These are phyloP conservation scores for Beauveria varroae DNA, from an alignment of 2,329 filamentous ascomycete species.

Conservation along the genomic window DNA sequence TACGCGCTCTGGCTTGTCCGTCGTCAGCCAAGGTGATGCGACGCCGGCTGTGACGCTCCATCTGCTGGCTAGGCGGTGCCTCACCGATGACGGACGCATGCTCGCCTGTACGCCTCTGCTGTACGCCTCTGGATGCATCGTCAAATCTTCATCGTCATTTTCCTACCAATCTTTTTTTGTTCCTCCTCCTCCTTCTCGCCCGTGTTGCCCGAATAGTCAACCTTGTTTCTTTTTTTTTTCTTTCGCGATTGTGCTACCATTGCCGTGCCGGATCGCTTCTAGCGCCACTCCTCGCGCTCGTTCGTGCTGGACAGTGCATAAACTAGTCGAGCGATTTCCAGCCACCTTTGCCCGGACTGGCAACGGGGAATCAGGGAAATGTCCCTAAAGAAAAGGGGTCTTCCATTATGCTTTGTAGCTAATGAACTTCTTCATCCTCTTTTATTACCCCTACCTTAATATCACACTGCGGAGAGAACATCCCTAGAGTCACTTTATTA, in stretches of 20 bases:
- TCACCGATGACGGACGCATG: constrained; percentile 7
- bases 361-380: too few species aligned
- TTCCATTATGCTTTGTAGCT: too few species aligned
- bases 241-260: not conserved
- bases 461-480: too few species aligned
- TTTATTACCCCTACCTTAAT: too few species aligned
- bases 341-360: too few species aligned
- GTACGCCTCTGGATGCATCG: not conserved
- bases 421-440: too few species aligned
- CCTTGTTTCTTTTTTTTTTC: not conserved
- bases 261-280: not conserved
- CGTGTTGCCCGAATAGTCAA: not conserved
- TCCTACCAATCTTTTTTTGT: not conserved
- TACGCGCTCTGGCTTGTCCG: not conserved
- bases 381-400: too few species aligned
- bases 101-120: not conserved
- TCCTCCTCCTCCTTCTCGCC: not conserved
- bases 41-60: not conserved
- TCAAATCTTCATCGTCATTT: not conserved
- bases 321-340: too few species aligned
- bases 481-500: too few species aligned
- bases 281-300: not conserved
- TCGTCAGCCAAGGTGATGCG: not conserved
- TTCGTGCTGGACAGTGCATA: too few species aligned
- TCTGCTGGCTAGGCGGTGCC: not conserved